Conservation (phyloP, 2,329 filamentous ascomycete genomes). For the Colletotrichum orchidophilum region DNA sequence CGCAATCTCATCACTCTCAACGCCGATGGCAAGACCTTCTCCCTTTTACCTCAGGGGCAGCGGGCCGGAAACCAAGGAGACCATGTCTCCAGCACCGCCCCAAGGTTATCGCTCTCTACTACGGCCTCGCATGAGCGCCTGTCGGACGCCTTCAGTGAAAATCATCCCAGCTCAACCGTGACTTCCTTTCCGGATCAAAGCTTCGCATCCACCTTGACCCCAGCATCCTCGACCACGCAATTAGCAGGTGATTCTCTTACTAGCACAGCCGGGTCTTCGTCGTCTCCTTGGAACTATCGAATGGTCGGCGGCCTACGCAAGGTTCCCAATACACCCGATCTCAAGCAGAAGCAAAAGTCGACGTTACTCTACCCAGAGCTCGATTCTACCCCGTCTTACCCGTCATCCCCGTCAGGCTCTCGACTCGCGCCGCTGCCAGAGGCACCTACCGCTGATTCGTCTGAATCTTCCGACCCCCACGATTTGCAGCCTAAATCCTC, state of each 20-base stretch:
- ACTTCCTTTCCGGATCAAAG: conserved; percentile 58
- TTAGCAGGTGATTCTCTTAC: conserved; percentile 45
- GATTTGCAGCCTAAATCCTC: conserved; percentile 37
- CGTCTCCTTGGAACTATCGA: conserved; percentile 62
- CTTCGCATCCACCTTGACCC: conserved; percentile 45
- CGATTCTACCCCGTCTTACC: conserved; percentile 26
- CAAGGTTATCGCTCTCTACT: conserved; percentile 55
- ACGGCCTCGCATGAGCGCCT: conserved; percentile 60
- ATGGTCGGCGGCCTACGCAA: conserved; percentile 65
- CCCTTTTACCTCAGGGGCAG: conserved; percentile 50
- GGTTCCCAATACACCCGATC: conserved; percentile 55
- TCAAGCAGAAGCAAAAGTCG: conserved; percentile 51
- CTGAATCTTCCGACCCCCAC: conserved; percentile 8
- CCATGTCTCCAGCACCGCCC: conserved; percentile 47
- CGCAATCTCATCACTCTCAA: conserved; percentile 60
- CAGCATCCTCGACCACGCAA: conserved; percentile 46
- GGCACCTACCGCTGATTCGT: conserved; percentile 9
- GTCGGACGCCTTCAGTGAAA: conserved; percentile 58
- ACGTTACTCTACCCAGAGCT: conserved; percentile 21
- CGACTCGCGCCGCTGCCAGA: conserved; percentile 46
- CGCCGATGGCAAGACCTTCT: conserved; percentile 66
- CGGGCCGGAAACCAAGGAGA: conserved; percentile 5
- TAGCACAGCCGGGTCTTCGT: conserved; percentile 34
- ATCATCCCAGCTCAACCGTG: conserved; percentile 58
- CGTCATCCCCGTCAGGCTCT: conserved; percentile 36